Conservation (phyloP, 2,329 filamentous ascomycete genomes). For the Cladosporium sp. region DNA sequence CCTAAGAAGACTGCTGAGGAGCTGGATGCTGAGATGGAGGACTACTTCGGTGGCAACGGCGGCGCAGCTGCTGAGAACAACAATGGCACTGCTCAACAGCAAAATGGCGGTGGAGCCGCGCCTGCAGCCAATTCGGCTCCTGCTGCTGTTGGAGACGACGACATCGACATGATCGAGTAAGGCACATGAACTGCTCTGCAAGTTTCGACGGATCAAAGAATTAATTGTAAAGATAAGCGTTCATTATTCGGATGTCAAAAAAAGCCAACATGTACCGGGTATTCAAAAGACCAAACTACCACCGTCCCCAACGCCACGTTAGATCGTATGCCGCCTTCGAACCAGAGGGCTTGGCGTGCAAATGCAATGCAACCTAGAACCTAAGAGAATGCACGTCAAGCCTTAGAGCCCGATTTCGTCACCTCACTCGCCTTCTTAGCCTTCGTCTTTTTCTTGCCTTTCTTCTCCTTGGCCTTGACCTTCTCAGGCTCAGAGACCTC, state of each 20-base stretch:
- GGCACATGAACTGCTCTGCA: background rate
- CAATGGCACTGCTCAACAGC: constrained; percentile 40
- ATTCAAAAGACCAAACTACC: background rate
- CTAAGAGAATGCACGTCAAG: background rate
- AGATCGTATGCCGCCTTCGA: constrained; percentile 1
- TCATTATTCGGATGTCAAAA: constrained; percentile 3
- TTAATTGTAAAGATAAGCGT: constrained; percentile 6
- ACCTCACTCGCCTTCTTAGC: background rate
- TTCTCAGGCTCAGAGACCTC: background rate
- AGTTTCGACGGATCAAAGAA: background rate
- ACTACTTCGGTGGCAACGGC: constrained; percentile 69
- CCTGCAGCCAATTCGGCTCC: constrained; percentile 24
- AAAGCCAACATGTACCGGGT: constrained; percentile 5
- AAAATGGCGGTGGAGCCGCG: constrained; percentile 35
- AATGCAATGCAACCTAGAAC: background rate
- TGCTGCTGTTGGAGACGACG: constrained; percentile 29
- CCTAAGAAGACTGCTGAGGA: constrained; percentile 87
- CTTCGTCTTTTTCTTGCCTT: background rate
- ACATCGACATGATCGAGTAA: constrained; percentile 41
- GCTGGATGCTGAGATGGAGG: constrained; percentile 93
- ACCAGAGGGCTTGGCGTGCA: background rate
- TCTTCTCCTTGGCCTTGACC: background rate
- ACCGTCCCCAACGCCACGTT: constrained; percentile 11
- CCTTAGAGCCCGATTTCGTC: background rate
- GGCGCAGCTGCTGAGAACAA: constrained; percentile 26